Evolutionary conservation across 805 yeast genomes (phyloP), one percentile per base, ranked within the genome.

Genomic region (Suhomyces sp.): DNA sequence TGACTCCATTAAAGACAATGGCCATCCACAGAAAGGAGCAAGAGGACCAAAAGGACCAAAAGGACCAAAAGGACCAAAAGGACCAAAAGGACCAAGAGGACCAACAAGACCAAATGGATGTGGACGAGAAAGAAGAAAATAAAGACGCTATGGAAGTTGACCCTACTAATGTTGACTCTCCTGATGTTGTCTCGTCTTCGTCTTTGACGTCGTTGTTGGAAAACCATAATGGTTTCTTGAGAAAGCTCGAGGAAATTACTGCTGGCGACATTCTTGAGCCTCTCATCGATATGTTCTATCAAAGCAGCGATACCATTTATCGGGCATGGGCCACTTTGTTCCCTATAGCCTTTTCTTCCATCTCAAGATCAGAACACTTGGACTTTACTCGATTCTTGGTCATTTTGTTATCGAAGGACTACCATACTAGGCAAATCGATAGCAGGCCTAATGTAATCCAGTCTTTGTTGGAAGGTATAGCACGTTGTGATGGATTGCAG

Each of bases 351-450:
- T 90, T 87, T 70, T 67, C 78, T 40, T 81, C 91, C 1, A 81
- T 93, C 50, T 87, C 92, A 9, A 79, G 84, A 24, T 84, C 93
- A 50, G 97, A 92, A 54, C 85, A 86, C 59, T 82, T 87, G 52
- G 97, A 91, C 42, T 87, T 94, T 66, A 81, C 90, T n/a, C 84
- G 94, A 51, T 82, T 88, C 13, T 75, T 93, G 59, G 90, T 90
- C 13, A 80, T 87, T 0, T 73, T 94, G 46, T 71, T 94, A 45
- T 87, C 97, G 0, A 90, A 90, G 63, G 98, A 94, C 57, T 96
- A 90, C 64, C 97, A 93, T 63, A 82, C 86, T n/a, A 81, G 97
- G 46, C 99, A 96, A 71, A 84, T 87, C 46, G 94, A 90, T 55
- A 79, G 84, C 47, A 81, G 92, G 49, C 96, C 96, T 0, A 94